Evolutionary conservation across 768 basidiomycete species (phyloP).

Genomic region (Xerocomellus intermedius): DNA sequence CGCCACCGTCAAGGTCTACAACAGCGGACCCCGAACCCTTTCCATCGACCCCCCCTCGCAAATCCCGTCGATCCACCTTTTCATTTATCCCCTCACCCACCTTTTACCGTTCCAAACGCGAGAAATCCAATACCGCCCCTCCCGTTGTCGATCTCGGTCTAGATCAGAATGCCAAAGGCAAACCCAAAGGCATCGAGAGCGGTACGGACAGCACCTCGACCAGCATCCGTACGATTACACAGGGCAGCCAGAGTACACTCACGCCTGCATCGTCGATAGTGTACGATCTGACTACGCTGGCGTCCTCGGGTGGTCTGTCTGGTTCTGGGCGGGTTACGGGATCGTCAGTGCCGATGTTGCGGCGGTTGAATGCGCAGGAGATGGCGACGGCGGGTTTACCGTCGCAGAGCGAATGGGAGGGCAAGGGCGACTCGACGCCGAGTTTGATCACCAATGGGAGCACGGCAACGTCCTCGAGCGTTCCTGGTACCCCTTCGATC

Average conservation of each 20-base stretch:
- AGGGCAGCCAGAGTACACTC: constrained; percentile 22
- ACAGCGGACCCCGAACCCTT: neutral
- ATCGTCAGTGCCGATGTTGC: constrained; percentile 20
- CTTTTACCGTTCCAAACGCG: constrained; percentile 21
- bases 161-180: neutral
- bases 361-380: constrained; percentile 17
- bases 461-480: constrained; percentile 16
- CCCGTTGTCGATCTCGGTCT: neutral
- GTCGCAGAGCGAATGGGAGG: constrained; percentile 1
- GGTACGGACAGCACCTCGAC: constrained; percentile 22
- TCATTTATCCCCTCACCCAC: constrained; percentile 22
- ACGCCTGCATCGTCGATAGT: neutral
- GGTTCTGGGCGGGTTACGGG: neutral
- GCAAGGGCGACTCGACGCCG: constrained; percentile 15
- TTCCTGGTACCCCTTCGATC: constrained; percentile 7
- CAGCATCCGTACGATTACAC: constrained; percentile 19
- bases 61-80: constrained; percentile 23
- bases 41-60: constrained; percentile 3
- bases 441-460: constrained; percentile 23
- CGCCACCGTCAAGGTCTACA: neutral
- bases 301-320: constrained; percentile 6
- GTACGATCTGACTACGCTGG: constrained; percentile 7
- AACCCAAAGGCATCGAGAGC: constrained; percentile 1
- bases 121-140: constrained; percentile 8
- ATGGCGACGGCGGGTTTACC: neutral